Evolutionary conservation across 306 rosid species (phyloP), one percentile per base, ranked within the genome.

Genomic region (Malus orientalis): DNA sequence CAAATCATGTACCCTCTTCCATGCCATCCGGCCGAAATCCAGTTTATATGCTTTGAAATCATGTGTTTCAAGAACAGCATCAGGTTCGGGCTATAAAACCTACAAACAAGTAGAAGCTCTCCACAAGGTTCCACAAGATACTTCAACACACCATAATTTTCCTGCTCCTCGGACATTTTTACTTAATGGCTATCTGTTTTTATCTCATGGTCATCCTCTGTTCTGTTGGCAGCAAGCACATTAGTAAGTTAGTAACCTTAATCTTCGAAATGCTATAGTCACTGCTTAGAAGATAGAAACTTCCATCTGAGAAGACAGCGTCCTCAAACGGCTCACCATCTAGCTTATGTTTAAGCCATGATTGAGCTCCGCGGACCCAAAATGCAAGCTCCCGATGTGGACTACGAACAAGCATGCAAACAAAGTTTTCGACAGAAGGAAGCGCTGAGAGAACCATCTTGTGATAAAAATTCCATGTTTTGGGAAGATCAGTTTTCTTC

Each of bases 401-500:
- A 80, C 89, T 74, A 72, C 85, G 86, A 27, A 90, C 80, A 70
- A 89, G 86, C 86, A 86, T 83, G 81, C 84, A 88, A 51, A 88
- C 38, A 66, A 58, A 74, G 84, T 88, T 78, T 27, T 77, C 76
- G 67, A 33, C 76, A 27, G 54, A 47, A 3, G 93, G 91, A 78
- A 44, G 61, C 15, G 83, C 88, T 0, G 93, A 85, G 69, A 85
- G 87, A 45, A 86, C 91, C 65, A 88, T 76, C 82, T 88, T 90
- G 79, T 85, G 90, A 83, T 88, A 90, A 69, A 88, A 85, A 80
- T 88, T 87, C 91, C 91, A 88, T 45, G 81, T 61, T 66, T 42
- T 20, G 6, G 96, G 96, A 36, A 90, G 83, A 74, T 76, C 61
- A 67, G 85, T 47, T 75, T 85, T 80, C 20, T 74, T 74, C 73